These are phyloP conservation scores for Fomes fomentarius DNA, from an alignment of 1,284 basidiomycete genomes.

Conservation along the genomic window DNA sequence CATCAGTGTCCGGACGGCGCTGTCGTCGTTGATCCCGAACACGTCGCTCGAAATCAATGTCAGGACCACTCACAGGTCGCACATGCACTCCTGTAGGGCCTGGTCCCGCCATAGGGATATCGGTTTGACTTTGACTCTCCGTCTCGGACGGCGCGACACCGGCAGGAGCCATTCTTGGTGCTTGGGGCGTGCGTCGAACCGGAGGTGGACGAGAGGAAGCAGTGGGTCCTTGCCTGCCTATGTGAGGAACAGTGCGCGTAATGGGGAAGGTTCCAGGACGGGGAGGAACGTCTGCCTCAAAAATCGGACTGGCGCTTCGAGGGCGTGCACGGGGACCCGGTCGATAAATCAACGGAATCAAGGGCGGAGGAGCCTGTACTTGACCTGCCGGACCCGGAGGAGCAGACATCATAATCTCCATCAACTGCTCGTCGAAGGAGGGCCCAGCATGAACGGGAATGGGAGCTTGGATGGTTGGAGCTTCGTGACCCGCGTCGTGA, in stretches of 20 bases:
- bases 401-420: slow-evolving; percentile 56
- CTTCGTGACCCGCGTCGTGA: slow-evolving; percentile 29
- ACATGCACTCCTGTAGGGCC: not conserved
- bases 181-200: not conserved
- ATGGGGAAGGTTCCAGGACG: slow-evolving; percentile 34
- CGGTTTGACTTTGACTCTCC: slow-evolving; percentile 11
- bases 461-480: slow-evolving; percentile 43
- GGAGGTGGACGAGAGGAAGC: slow-evolving; percentile 8
- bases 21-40: slow-evolving; percentile 14
- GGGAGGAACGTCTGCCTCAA: slow-evolving; percentile 32
- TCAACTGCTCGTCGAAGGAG: slow-evolving; percentile 59
- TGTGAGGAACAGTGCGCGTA: slow-evolving; percentile 2
- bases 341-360: slow-evolving; percentile 58
- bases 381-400: slow-evolving; percentile 41
- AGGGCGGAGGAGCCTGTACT: slow-evolving; percentile 53
- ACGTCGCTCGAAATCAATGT: slow-evolving; percentile 20
- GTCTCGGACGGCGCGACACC: slow-evolving; percentile 10
- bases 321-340: slow-evolving; percentile 47
- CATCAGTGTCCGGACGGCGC: slow-evolving; percentile 11
- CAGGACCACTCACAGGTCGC: slow-evolving; percentile 14
- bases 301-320: slow-evolving; percentile 47
- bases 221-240: slow-evolving; percentile 1
- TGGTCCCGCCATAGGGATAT: not conserved
- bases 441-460: slow-evolving; percentile 45
- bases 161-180: not conserved